Evolutionary conservation across 2,329 filamentous ascomycete genomes (phyloP).

Genomic region (Talaromyces sp.): DNA sequence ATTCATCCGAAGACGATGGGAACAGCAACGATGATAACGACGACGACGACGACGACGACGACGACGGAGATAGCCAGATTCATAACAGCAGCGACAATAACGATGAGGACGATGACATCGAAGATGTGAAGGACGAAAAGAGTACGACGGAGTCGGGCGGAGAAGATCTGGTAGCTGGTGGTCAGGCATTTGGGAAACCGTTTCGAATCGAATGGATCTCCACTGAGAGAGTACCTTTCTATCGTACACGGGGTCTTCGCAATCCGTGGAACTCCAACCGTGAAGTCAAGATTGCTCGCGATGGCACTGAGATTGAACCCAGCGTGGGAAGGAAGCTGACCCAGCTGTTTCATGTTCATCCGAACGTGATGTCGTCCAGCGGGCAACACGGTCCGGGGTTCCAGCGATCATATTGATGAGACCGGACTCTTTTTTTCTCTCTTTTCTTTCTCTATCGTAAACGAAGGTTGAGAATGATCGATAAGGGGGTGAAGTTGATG

Average conservation of each 20-base stretch:
- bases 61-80: conserved; percentile 50
- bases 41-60: conserved; percentile 46
- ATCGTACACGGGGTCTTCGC: conserved; percentile 75
- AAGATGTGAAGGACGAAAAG: conserved; percentile 29
- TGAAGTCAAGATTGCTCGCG: conserved; percentile 91
- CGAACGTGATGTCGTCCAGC: not conserved
- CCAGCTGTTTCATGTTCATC: conserved; percentile 64
- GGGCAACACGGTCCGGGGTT: not conserved
- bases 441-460: too few species aligned
- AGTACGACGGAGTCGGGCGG: conserved; percentile 46
- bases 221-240: conserved; percentile 77
- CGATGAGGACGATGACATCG: conserved; percentile 18
- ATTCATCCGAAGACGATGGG: conserved; percentile 51
- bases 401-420: conserved; percentile 11
- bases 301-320: conserved; percentile 89
- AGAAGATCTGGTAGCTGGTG: conserved; percentile 31
- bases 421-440: too few species aligned
- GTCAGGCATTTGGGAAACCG: conserved; percentile 79
- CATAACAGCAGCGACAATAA: conserved; percentile 26
- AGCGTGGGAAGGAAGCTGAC: conserved; percentile 70
- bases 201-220: conserved; percentile 90
- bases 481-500: not conserved
- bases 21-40: conserved; percentile 17
- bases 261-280: conserved; percentile 95
- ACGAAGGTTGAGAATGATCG: not conserved